Percentiles rank a stretch among this genome's conserved stretches.
These are phyloP conservation scores for Rhododendron ferrugineum DNA, from an alignment of 148 eudicot genomes.

Conservation along the genomic window DNA sequence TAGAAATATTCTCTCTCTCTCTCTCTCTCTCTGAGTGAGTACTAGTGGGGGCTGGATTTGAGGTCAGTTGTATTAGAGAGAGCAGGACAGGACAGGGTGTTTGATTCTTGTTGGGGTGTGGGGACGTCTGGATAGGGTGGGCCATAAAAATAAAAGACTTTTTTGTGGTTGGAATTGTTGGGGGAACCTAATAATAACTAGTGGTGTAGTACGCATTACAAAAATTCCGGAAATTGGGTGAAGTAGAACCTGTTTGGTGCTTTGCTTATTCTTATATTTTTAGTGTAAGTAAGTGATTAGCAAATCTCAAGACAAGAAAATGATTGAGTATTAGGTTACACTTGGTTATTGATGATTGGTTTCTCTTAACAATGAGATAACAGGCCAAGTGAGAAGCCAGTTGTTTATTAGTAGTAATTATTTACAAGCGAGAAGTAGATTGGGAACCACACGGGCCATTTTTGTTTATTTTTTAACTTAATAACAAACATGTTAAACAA, in stretches of 20 bases:
- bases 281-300: neutral
- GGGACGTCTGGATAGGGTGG: neutral
- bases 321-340: neutral
- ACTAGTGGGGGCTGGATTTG: neutral
- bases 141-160: neutral
- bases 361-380: neutral
- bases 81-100: neutral
- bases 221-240: neutral
- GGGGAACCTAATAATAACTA: neutral
- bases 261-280: neutral
- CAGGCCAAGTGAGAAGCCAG: neutral
- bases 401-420: neutral
- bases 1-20: neutral
- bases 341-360: neutral
- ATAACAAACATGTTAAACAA: neutral
- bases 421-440: neutral
- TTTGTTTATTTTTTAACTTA: neutral
- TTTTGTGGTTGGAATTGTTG: neutral
- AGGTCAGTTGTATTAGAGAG: neutral
- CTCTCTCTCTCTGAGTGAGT: neutral
- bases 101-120: neutral
- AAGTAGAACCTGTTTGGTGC: neutral
- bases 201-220: no score
- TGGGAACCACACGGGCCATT: neutral
- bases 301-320: neutral